These are phyloP conservation scores for Lachancea sp. DNA, from an alignment of 805 yeast genomes.

Conservation along the genomic window DNA sequence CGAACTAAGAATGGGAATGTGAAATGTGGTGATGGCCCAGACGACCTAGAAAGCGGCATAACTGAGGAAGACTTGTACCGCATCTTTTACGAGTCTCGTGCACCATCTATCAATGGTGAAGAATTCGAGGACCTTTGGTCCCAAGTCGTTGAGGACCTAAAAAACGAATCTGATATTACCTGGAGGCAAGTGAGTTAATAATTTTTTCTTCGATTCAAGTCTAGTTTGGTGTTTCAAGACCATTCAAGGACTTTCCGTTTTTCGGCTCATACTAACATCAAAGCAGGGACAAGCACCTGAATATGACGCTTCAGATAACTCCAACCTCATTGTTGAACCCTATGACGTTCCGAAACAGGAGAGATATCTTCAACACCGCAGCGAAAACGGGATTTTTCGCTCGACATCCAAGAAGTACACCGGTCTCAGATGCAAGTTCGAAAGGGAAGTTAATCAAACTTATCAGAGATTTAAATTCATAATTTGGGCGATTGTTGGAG, in stretches of 20 bases:
- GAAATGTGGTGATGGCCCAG: constrained; percentile 49
- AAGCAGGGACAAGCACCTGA: constrained; percentile 24
- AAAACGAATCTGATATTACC: constrained; percentile 60
- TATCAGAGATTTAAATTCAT: constrained; percentile 25
- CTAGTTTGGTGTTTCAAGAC: neutral
- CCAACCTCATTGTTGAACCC: constrained; percentile 35
- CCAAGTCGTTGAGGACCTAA: constrained; percentile 53
- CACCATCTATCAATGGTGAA: constrained; percentile 37
- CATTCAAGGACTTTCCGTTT: neutral
- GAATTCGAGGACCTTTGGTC: constrained; percentile 68
- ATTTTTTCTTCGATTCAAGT: constrained; percentile 6
- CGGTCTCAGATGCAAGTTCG: constrained; percentile 49
- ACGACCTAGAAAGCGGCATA: constrained; percentile 47
- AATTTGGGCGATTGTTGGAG: constrained; percentile 11
- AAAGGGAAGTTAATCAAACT: constrained; percentile 43
- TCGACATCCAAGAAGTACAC: constrained; percentile 64
- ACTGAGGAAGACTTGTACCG: constrained; percentile 45
- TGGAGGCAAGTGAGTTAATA: constrained; percentile 63
- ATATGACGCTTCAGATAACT: constrained; percentile 37
- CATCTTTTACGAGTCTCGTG: constrained; percentile 38
- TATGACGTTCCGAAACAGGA: constrained; percentile 35
- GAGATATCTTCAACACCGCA: constrained; percentile 33
- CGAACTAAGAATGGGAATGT: constrained; percentile 61
- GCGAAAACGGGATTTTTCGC: constrained; percentile 53
- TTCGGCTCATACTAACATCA: constrained; percentile 2